phyloP scores from a whole-genome alignment of 306 rosid species.

The Heteromeles arbutifolia region DNA sequence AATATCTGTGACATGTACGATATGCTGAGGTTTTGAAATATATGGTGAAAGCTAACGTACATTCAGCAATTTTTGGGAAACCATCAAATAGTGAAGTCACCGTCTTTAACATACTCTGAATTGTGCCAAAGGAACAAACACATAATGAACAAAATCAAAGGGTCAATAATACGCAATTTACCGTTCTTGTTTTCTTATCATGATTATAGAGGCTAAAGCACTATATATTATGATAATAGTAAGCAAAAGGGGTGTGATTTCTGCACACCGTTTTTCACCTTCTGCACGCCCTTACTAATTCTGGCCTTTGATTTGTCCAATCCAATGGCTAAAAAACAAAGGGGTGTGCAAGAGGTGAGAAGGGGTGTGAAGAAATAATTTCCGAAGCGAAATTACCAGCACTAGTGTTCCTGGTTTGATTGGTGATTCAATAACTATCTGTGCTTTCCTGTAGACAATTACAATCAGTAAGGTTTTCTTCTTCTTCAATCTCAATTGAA shows the following conservation, averaged over 20 bases:
- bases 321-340: no score
- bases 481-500: not conserved
- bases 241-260: not conserved
- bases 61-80: slow-evolving; percentile 45
- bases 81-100: slow-evolving; percentile 55
- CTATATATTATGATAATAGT: not conserved
- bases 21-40: slow-evolving; percentile 3
- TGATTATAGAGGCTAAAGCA: not conserved
- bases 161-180: no score
- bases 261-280: no score
- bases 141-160: no score
- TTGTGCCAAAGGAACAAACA: slow-evolving; percentile 2
- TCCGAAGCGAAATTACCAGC: slow-evolving; percentile 35
- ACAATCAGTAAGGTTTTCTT: slow-evolving; percentile 19
- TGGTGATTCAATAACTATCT: slow-evolving; percentile 67
- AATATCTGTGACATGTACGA: no score
- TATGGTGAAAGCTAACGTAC: slow-evolving; percentile 30
- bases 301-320: no score
- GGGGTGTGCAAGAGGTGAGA: no score
- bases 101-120: slow-evolving; percentile 51
- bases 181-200: not conserved
- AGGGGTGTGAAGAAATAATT: no score
- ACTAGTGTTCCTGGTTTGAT: slow-evolving; percentile 69
- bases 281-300: no score
- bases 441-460: slow-evolving; percentile 51